Evolutionary conservation across 2,329 filamentous ascomycete species (phyloP), one percentile per base, ranked within the genome.

Genomic region (Phyllosticta paracitricarpa): DNA sequence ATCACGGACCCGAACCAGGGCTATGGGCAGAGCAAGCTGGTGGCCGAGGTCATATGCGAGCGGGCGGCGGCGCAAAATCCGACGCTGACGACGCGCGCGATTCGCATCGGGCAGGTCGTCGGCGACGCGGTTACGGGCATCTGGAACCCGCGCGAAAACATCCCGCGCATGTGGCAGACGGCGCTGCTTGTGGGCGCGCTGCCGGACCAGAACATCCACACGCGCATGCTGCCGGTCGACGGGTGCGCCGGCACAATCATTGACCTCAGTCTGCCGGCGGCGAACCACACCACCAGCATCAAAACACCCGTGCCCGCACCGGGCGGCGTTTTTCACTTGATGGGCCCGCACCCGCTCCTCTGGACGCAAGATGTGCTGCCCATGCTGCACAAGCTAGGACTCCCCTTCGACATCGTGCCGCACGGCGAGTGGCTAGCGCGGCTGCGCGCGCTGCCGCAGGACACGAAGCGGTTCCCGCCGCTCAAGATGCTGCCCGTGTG

Each of bases 321-420:
- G 24, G 56, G 55, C 30, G 56, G 48, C 1, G 74, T 84, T 17
- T 82, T 78, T 62, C 80, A 84, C 62, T 71, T 86, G 9, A 73
- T 80, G 19, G 84, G 84, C 62, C 76, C 77, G 0, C 69, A 65
- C 6, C 69, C 70, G 1, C 79, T 84, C 64, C 72, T 78, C 48
- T 85, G 81, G 81, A 81, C 78, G 0, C 61, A 72, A 0, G 78
- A 83, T 57, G 69, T 86, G 2, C 74, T 85, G 0, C 82, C 82
- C 1, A 75, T 76, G 3, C 69, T 85, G 6, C 70, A 67, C n/a
- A 66, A 69, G 0, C 74, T 77, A 0, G 79, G 80, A 0, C 52
- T 71, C 0, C 2, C 53, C 8, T 71, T 71, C 35, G 68, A 70
- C 25, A 61, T 59, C 2, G 30, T 71, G 4, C 64, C 64, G 1